phyloP scores from a whole-genome alignment of 768 basidiomycete species.

The Cystobasidium ongulense region DNA sequence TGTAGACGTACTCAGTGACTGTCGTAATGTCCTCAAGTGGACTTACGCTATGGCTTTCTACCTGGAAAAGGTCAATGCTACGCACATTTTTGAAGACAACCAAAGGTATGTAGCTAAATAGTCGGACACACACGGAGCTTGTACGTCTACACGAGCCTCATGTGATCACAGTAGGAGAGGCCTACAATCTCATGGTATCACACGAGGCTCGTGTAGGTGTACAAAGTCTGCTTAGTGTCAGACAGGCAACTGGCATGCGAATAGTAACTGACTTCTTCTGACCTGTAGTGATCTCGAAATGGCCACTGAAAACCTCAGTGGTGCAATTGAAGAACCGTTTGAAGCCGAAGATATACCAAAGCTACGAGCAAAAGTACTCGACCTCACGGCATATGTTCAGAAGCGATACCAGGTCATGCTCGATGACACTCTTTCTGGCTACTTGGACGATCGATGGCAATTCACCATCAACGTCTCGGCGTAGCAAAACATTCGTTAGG shows the following conservation, averaged over 20 bases:
- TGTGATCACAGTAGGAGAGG: too few relatives aligned
- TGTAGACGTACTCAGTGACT: constrained; percentile 59
- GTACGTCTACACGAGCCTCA: neutral
- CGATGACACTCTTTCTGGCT: constrained; percentile 61
- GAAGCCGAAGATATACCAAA: constrained; percentile 72
- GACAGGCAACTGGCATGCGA: too few relatives aligned
- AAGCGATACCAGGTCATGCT: constrained; percentile 91
- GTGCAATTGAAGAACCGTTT: constrained; percentile 81
- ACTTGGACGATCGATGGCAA: constrained; percentile 10
- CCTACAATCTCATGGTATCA: too few relatives aligned
- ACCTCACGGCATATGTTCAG: constrained; percentile 96
- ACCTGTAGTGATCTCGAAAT: constrained; percentile 70
- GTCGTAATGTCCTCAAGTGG: constrained; percentile 96
- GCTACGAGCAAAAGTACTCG: constrained; percentile 83
- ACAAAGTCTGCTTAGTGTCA: too few relatives aligned
- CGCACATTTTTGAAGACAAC: constrained; percentile 94
- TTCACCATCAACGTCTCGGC: neutral
- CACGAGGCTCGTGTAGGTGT: too few relatives aligned
- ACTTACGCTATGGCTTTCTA: constrained; percentile 99
- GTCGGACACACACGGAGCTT: neutral
- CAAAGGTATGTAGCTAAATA: constrained; percentile 48
- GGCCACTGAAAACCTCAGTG: constrained; percentile 90
- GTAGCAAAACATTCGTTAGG: neutral
- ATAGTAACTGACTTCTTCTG: neutral
- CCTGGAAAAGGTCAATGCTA: constrained; percentile 77